Evolutionary conservation across 2,329 filamentous ascomycete genomes (phyloP), one percentile per base, ranked within the genome.

Genomic region (Penicillium italicum): DNA sequence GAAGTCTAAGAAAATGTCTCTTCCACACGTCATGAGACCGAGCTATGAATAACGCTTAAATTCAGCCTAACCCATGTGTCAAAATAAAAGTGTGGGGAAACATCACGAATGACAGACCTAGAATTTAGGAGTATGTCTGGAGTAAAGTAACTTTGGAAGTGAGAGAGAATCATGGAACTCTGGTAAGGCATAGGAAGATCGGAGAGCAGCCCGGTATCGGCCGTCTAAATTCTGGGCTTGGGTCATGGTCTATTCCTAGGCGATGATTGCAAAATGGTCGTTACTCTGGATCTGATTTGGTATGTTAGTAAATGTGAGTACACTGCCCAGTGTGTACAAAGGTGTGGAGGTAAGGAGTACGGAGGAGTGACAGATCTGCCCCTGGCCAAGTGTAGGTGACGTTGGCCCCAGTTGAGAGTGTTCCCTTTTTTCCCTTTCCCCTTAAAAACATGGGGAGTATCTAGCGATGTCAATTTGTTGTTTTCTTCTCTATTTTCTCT

Each of bases 31-130:
- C 53, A 56, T 56, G 38, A 45, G 38, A 53, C 24, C 6, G 12
- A 18, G 20, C 40, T 51, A 30, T 38, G 26, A 33, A 50, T 41
- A 44, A 12, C 30, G 34, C 38, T 38, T 42, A 18, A 26, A 5
- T 42, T 42, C 24, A 5, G 37, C 9, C 40, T 47, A 51, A 24
- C 26, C 16, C 24, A 42, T 44, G 12, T 48, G 46, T 44, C 33
- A 26, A 58, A 38, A 50, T 45, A 42, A 38, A 50, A 57, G 20
- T 60, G 62, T 62, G 62, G 62, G 63, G 60, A 64, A 65, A 64
- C 60, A 54, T 59, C 57, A 43, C 62, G 55, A 65, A 63, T 65
- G 40, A 57, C 22, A 58, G 33, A 18, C 42, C 33, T 42, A 40
- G 40, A 42, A 53, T 42, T 46, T 31, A 26, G 49, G 20, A 38